A percentile compares a stretch with the other conserved stretches of the same genome.
Conservation (phyloP, 1,284 basidiomycete genomes). For the Phellopilus nigrolimitatus region DNA sequence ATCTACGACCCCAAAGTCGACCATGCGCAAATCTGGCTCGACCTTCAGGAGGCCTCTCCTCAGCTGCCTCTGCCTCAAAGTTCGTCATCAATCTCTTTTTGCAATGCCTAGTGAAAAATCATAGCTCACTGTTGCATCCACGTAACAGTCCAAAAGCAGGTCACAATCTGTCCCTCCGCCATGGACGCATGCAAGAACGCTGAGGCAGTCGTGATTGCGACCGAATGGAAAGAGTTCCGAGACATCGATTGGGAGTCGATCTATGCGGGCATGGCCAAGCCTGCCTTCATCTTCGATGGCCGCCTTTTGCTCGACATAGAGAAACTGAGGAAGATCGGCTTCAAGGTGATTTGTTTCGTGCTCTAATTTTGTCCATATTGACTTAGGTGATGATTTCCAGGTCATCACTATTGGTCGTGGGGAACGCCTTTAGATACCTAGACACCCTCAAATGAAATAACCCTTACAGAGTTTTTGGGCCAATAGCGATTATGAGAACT, state of each 20-base stretch:
- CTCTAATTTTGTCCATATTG: background rate
- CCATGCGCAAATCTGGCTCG: conserved; percentile 69
- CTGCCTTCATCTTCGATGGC: conserved; percentile 94
- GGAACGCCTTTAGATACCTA: conserved; percentile 20
- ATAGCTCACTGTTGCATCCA: background rate
- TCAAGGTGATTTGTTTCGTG: conserved; percentile 61
- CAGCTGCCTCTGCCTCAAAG: conserved; percentile 49
- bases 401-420: conserved; percentile 22
- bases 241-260: conserved; percentile 86
- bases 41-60: conserved; percentile 67
- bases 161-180: conserved; percentile 73
- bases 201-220: conserved; percentile 90
- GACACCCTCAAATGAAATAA: too few species aligned
- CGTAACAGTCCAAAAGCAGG: conserved; percentile 75
- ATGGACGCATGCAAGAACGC: conserved; percentile 85
- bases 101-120: background rate
- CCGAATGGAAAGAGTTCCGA: conserved; percentile 96
- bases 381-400: background rate
- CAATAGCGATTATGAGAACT: too few species aligned
- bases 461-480: too few species aligned
- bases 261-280: conserved; percentile 91
- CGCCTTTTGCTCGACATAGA: conserved; percentile 80
- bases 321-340: conserved; percentile 82
- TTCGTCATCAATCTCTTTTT: conserved; percentile 35
- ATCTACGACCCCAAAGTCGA: conserved; percentile 92